Evolutionary conservation across 306 rosid genomes (phyloP).

Genomic region (Quercus agrifolia): DNA sequence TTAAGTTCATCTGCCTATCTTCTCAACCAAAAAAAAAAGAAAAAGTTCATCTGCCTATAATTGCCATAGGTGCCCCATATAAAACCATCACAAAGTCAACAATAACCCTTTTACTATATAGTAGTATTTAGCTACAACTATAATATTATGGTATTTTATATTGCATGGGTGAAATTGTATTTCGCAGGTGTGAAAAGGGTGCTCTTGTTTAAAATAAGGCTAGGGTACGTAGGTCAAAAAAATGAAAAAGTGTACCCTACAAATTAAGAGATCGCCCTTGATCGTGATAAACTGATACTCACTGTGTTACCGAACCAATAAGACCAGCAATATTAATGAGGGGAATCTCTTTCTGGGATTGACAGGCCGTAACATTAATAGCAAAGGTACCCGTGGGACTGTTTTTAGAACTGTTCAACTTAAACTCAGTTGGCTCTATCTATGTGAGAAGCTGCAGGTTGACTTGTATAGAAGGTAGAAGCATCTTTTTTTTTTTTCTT

Average conservation of each 20-base stretch:
- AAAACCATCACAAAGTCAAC: not conserved
- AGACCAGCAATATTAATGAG: constrained; percentile 43
- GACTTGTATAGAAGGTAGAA: too few relatives aligned
- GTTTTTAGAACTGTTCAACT: constrained; percentile 15
- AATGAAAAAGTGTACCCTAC: not conserved
- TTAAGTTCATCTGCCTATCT: not conserved
- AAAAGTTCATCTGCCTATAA: not conserved
- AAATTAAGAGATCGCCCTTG: constrained; percentile 27
- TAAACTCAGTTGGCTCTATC: constrained; percentile 4
- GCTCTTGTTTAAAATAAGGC: not conserved
- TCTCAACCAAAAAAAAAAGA: too few relatives aligned
- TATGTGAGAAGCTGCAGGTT: not conserved
- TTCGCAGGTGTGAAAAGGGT: not conserved
- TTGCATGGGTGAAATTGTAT: not conserved
- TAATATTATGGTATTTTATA: too few relatives aligned
- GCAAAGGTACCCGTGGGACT: constrained; percentile 35
- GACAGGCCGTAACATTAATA: constrained; percentile 53
- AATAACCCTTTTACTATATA: not conserved
- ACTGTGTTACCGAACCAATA: constrained; percentile 26
- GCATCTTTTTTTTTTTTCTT: too few relatives aligned
- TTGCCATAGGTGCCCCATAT: not conserved
- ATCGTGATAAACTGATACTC: constrained; percentile 41
- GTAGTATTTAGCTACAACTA: too few relatives aligned
- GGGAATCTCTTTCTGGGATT: constrained; percentile 65
- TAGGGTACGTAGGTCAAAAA: not conserved